Evolutionary conservation across 495 filamentous ascomycete genomes (phyloP).

Genomic region (Podospora appendiculata): DNA sequence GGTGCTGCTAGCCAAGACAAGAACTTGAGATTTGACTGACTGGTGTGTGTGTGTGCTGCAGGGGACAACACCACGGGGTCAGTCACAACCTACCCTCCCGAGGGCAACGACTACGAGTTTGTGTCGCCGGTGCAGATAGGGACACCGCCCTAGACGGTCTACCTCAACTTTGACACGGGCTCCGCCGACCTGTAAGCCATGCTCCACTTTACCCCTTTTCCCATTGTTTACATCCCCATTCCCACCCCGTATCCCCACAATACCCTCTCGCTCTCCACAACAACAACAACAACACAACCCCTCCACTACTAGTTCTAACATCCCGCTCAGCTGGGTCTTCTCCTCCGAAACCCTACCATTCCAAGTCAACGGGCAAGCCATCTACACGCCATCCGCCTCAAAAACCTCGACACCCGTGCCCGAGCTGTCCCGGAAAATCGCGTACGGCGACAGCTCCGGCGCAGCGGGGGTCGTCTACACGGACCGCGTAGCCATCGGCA

Average conservation of each 20-base stretch:
- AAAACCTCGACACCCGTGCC: slow-evolving; percentile 35
- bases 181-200: slow-evolving; percentile 56
- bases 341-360: slow-evolving; percentile 4
- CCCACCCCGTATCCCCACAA: no score
- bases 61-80: slow-evolving; percentile 28
- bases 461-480: slow-evolving; percentile 57
- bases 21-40: no score
- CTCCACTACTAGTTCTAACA: slow-evolving; percentile 16
- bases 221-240: not conserved
- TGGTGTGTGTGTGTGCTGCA: slow-evolving; percentile 2
- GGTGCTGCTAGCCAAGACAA: no score
- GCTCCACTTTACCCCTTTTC: slow-evolving; percentile 41
- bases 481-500: slow-evolving; percentile 58
- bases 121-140: slow-evolving; percentile 58
- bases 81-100: slow-evolving; percentile 46
- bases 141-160: slow-evolving; percentile 43
- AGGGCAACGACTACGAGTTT: slow-evolving; percentile 52
- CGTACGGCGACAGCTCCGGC: slow-evolving; percentile 61
- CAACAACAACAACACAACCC: not conserved
- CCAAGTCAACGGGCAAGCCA: slow-evolving; percentile 33
- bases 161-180: slow-evolving; percentile 64
- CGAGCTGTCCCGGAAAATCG: slow-evolving; percentile 55
- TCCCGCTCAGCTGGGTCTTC: slow-evolving; percentile 9
- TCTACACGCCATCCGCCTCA: slow-evolving; percentile 48
- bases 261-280: no score